These are phyloP conservation scores for Pseudogymnoascus verrucosus DNA, from an alignment of 2,329 filamentous ascomycete species.

Conservation along the genomic window DNA sequence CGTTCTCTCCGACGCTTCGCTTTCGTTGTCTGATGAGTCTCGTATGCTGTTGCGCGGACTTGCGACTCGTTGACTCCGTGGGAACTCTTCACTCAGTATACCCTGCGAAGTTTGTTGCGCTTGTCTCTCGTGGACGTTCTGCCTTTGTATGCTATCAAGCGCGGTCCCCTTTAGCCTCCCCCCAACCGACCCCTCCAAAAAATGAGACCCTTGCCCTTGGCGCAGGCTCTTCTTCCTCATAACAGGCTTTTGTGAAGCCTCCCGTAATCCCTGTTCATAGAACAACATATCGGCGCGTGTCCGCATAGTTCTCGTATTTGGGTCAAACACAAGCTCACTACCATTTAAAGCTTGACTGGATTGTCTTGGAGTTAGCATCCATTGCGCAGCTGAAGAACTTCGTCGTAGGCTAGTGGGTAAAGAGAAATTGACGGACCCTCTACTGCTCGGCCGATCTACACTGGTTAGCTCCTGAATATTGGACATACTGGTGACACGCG, in stretches of 20 bases:
- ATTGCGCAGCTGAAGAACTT: slow-evolving; percentile 22
- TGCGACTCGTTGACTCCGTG: slow-evolving; percentile 3
- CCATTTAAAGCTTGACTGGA: slow-evolving; percentile 24
- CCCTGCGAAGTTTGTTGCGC: not conserved
- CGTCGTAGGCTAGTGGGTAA: slow-evolving; percentile 35
- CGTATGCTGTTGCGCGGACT: slow-evolving; percentile 2
- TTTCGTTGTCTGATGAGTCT: slow-evolving; percentile 25
- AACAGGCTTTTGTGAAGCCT: slow-evolving; percentile 34
- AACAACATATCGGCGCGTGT: slow-evolving; percentile 37
- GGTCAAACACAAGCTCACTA: slow-evolving; percentile 51
- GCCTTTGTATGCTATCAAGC: slow-evolving; percentile 27
- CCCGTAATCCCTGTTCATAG: slow-evolving; percentile 35
- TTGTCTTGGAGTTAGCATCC: slow-evolving; percentile 25
- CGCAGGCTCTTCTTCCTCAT: slow-evolving; percentile 30
- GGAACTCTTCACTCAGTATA: not conserved
- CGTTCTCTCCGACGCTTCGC: slow-evolving; percentile 17
- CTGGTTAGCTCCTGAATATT: slow-evolving; percentile 33
- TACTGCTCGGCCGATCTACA: slow-evolving; percentile 34
- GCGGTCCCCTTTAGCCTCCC: slow-evolving; percentile 43
- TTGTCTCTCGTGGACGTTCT: slow-evolving; percentile 1
- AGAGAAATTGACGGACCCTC: slow-evolving; percentile 45
- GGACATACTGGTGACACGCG: slow-evolving; percentile 16
- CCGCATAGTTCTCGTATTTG: slow-evolving; percentile 58
- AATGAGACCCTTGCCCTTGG: slow-evolving; percentile 31
- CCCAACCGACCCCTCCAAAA: slow-evolving; percentile 44